These are phyloP conservation scores for Diophrys appendiculata DNA, from an alignment of 73 alveolate species.

Conservation along the genomic window DNA sequence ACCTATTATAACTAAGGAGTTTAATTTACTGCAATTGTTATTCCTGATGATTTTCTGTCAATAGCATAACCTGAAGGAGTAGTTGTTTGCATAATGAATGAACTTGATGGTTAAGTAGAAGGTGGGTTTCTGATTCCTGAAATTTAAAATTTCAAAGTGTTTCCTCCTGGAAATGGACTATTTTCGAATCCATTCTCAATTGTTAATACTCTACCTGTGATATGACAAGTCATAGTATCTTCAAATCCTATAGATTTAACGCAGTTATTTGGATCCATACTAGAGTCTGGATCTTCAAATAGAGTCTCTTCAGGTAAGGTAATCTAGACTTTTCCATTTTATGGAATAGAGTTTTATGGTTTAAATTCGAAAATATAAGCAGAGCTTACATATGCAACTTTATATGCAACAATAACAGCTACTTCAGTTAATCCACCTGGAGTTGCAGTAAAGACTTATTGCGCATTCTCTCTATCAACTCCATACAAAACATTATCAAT, in stretches of 20 bases:
- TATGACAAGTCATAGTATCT: neutral
- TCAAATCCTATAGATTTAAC: neutral
- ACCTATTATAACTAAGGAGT: conserved; percentile 13
- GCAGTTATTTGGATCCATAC: neutral
- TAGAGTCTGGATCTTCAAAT: neutral
- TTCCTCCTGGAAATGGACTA: conserved; percentile 1
- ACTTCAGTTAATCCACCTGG: conserved; percentile 12
- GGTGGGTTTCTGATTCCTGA: conserved; percentile 10
- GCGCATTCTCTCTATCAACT: neutral
- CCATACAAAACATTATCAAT: neutral
- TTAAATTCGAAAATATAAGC: conserved; percentile 19
- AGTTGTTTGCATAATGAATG: conserved; percentile 6
- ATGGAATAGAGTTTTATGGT: conserved; percentile 5
- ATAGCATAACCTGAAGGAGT: conserved; percentile 1
- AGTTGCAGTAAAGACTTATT: conserved; percentile 4
- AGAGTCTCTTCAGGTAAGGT: conserved; percentile 11
- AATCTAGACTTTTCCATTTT: conserved; percentile 20
- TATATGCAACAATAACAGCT: conserved; percentile 6
- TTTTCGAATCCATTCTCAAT: conserved; percentile 4
- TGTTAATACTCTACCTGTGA: neutral
- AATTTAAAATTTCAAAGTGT: neutral
- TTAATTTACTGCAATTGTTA: conserved; percentile 27
- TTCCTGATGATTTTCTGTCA: conserved; percentile 33
- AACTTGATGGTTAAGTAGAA: conserved; percentile 4
- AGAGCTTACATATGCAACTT: conserved; percentile 7